Evolutionary conservation across 257 asterid genomes (phyloP).

Genomic region (Voacanga thouarsii): DNA sequence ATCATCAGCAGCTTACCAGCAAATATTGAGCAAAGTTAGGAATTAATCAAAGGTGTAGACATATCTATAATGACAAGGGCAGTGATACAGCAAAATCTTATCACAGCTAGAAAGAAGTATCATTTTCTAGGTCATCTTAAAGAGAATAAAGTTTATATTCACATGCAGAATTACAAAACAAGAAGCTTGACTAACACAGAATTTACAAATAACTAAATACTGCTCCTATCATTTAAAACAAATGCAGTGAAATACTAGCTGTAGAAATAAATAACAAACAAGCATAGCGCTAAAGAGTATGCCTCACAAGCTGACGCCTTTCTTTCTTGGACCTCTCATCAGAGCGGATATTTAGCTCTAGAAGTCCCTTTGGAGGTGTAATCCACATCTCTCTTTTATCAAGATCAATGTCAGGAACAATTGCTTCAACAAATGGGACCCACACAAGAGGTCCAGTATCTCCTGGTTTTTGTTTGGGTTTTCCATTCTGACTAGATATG

Average conservation of each 20-base stretch:
- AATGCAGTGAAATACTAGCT: neutral
- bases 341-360: conserved; percentile 73
- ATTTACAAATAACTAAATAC: neutral
- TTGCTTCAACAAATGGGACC: conserved; percentile 93
- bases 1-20: neutral
- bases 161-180: neutral
- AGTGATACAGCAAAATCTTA: neutral
- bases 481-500: conserved; percentile 31
- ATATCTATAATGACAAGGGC: neutral
- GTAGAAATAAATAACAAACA: conserved; percentile 1
- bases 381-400: conserved; percentile 76
- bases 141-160: neutral
- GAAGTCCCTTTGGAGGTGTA: conserved; percentile 96
- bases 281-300: conserved; percentile 20
- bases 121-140: neutral
- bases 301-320: conserved; percentile 94
- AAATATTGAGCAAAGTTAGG: neutral
- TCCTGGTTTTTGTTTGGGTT: conserved; percentile 30
- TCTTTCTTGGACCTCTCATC: conserved; percentile 91
- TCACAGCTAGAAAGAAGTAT: neutral
- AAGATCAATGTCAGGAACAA: conserved; percentile 78
- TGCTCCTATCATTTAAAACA: conserved; percentile 1
- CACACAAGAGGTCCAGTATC: conserved; percentile 71
- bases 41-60: neutral
- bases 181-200: neutral